Evolutionary conservation across 176 grass and related monocot genomes (phyloP).

Genomic region (Poa annua): DNA sequence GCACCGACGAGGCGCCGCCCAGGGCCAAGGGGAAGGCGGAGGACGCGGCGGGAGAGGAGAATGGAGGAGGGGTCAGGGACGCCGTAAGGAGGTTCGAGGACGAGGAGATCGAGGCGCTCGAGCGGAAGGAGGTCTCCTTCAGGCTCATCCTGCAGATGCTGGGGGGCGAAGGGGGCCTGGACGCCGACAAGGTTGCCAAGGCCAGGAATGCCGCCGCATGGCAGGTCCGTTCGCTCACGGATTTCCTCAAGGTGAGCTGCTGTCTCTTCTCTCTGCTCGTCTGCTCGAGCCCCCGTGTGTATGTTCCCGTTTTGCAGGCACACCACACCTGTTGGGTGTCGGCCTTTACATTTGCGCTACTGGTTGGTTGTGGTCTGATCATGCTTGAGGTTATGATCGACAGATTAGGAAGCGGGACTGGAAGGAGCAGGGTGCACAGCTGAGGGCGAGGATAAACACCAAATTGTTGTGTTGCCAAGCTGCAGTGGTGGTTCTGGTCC

Average conservation of each 20-base stretch:
- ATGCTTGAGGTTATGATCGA: slow-evolving; percentile 40
- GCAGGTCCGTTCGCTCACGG: slow-evolving; percentile 87
- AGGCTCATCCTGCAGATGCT: slow-evolving; percentile 79
- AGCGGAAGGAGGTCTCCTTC: slow-evolving; percentile 87
- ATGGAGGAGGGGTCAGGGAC: slow-evolving; percentile 60
- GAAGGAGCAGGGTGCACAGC: slow-evolving; percentile 87
- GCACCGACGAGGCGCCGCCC: slow-evolving; percentile 51
- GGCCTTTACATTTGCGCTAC: not conserved
- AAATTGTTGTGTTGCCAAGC: slow-evolving; percentile 91
- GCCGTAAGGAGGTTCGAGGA: slow-evolving; percentile 74
- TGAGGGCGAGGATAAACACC: slow-evolving; percentile 90
- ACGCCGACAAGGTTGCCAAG: slow-evolving; percentile 56
- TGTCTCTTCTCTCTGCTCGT: not conserved
- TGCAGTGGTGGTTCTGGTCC: slow-evolving; percentile 77
- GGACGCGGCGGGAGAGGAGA: slow-evolving; percentile 50
- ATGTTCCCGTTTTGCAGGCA: not conserved
- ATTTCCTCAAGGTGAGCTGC: slow-evolving; percentile 83
- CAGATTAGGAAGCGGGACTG: slow-evolving; percentile 98
- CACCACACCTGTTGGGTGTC: not conserved
- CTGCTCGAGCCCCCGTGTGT: no score
- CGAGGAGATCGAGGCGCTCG: slow-evolving; percentile 69
- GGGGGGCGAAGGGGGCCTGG: slow-evolving; percentile 55
- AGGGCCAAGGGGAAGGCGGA: slow-evolving; percentile 79
- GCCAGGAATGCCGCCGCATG: slow-evolving; percentile 72
- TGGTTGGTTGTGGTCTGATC: slow-evolving; percentile 35